Evolutionary conservation across 139 green algal species (phyloP).

Genomic region (Mesostigma viride): DNA sequence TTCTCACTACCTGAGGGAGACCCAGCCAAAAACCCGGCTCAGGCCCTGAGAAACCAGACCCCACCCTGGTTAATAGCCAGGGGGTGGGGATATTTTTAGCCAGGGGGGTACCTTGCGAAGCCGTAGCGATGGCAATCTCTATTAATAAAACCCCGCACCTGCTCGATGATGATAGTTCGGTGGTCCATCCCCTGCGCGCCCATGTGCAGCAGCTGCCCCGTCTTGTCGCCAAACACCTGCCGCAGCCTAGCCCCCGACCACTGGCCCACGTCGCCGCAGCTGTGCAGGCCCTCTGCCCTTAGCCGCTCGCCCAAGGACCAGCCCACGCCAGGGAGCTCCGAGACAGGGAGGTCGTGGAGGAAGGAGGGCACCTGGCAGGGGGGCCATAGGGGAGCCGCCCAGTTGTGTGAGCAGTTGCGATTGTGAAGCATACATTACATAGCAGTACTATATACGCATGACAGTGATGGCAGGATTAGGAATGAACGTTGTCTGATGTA

Average conservation of each 20-base stretch:
- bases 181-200: conserved; percentile 44
- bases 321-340: conserved; percentile 77
- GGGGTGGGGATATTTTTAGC: neutral
- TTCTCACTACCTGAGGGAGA: too few relatives aligned
- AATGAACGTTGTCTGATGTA: too few relatives aligned
- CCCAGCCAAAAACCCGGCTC: too few relatives aligned
- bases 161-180: conserved; percentile 18
- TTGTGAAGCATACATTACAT: too few relatives aligned
- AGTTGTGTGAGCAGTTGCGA: too few relatives aligned
- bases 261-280: conserved; percentile 36
- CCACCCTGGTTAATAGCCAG: too few relatives aligned
- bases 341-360: conserved; percentile 44
- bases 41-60: too few relatives aligned
- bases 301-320: conserved; percentile 52
- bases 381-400: too few relatives aligned
- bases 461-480: too few relatives aligned
- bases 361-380: conserved; percentile 29
- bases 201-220: conserved; percentile 52
- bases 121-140: neutral
- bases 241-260: conserved; percentile 1
- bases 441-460: too few relatives aligned
- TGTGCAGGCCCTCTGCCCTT: conserved; percentile 29
- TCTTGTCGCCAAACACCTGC: conserved; percentile 56
- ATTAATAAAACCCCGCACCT: neutral
- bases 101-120: neutral